Evolutionary conservation across 495 filamentous ascomycete species (phyloP), one percentile per base, ranked within the genome.

Genomic region (Penicillium malachiteum): DNA sequence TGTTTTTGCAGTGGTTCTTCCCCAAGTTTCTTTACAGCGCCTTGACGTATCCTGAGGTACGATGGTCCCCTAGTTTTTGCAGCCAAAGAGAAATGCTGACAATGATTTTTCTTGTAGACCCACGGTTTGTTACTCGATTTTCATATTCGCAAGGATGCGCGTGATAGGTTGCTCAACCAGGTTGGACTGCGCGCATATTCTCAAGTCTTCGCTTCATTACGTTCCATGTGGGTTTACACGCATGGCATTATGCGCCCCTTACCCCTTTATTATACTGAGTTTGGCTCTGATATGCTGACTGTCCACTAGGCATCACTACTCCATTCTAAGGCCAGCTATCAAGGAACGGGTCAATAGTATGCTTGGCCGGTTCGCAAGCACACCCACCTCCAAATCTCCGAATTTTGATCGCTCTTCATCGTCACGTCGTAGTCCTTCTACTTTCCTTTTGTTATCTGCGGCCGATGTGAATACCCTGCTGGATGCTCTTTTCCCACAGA

Each of bases 1-100:
- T 97, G 54, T 85, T 96, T 58, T 84, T 86, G 47, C 91, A 92
- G 65, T 98, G 92, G 87, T 87, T 96, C 59, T 96, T 97, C 66
- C 87, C 89, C 32, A 87, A 86, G 41, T 96, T 90, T 72, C 77
- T 98, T 33, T 81, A 88, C 39, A 87, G 88, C 58, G 88, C 90
- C 44, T 81, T 98, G 58, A 89, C 90, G 45, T 89, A 92, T 64
- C 94, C 94, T 3, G 94, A 98, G 83, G 89, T 85, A 82, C 63
- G 79, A 66, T 6, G 38, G 26, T 41, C 48, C 34, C 12, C 14
- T 33, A 37, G 38, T 46, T n/a, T 43, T 32, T 30, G 12, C 41
- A 44, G 48, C 39, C 30, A 17, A n/a, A n/a, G 48, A 26, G 4
- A 26, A 26, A 26, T 17, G 31, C 48, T 64, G 41, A 66, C 54